A percentile compares a stretch with the other conserved stretches of the same genome.
Conservation (phyloP, 2,329 filamentous ascomycete species). For the Teratosphaeriaceae sp. region DNA sequence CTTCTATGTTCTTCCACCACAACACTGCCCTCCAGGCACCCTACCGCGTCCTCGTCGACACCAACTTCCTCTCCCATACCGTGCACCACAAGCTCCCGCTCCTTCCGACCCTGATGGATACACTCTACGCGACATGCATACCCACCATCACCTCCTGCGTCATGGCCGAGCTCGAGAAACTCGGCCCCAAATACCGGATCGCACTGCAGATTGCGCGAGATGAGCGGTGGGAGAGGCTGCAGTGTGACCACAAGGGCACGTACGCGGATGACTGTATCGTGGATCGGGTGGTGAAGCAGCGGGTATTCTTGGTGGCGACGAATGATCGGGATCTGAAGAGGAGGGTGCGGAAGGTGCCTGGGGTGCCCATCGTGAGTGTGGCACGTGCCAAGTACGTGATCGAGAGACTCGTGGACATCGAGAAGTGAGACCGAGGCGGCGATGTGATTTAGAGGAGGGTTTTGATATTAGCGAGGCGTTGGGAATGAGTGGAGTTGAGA, state of each 20-base stretch:
- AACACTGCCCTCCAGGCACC: slow-evolving; percentile 82
- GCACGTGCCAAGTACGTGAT: slow-evolving; percentile 90
- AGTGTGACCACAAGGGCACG: slow-evolving; percentile 84
- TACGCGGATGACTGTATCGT: slow-evolving; percentile 77
- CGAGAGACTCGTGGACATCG: slow-evolving; percentile 43
- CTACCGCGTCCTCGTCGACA: slow-evolving; percentile 75
- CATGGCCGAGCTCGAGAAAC: slow-evolving; percentile 80
- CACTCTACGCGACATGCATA: slow-evolving; percentile 83
- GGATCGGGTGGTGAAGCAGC: slow-evolving; percentile 39
- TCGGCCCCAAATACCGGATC: slow-evolving; percentile 82
- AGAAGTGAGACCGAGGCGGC: slow-evolving; percentile 1
- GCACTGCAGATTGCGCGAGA: slow-evolving; percentile 82
- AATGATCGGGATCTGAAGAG: slow-evolving; percentile 76
- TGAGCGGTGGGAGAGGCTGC: slow-evolving; percentile 76
- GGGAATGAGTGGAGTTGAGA: too few relatives aligned
- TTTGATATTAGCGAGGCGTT: too few relatives aligned
- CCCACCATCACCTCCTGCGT: slow-evolving; percentile 81
- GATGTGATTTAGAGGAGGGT: too few relatives aligned
- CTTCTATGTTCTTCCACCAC: slow-evolving; percentile 76
- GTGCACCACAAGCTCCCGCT: slow-evolving; percentile 87
- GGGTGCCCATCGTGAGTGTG: slow-evolving; percentile 72
- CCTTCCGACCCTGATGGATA: slow-evolving; percentile 86
- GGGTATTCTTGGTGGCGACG: slow-evolving; percentile 43
- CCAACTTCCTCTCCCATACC: slow-evolving; percentile 86
- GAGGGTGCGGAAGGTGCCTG: slow-evolving; percentile 73